Percentiles rank a stretch among this genome's conserved stretches.
These are phyloP conservation scores for Piloderma croceum DNA, from an alignment of 768 basidiomycete species.

Conservation along the genomic window DNA sequence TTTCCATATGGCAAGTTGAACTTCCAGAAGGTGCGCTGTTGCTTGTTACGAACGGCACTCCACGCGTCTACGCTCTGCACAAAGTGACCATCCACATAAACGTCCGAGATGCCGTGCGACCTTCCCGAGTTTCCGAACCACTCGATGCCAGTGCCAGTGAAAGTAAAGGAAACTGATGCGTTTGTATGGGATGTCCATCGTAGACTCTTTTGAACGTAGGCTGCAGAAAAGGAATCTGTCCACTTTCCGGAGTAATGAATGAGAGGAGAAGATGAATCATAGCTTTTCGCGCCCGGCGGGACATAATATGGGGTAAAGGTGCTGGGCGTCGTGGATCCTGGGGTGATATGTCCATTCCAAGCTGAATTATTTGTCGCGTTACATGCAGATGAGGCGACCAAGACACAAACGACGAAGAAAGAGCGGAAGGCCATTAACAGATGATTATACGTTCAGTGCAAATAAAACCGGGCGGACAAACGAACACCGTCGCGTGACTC, in stretches of 20 bases:
- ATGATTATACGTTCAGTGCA: neutral
- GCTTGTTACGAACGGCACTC: conserved; percentile 24
- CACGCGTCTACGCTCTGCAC: conserved; percentile 43
- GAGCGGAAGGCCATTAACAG: neutral
- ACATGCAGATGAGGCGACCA: neutral
- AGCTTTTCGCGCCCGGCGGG: conserved; percentile 64
- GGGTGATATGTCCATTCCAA: conserved; percentile 61
- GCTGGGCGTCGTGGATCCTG: conserved; percentile 39
- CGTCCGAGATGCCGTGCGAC: conserved; percentile 47
- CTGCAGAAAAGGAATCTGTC: conserved; percentile 46
- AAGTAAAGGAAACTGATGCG: conserved; percentile 51
- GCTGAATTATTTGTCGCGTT: conserved; percentile 26
- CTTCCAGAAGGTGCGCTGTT: conserved; percentile 63
- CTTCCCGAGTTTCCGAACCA: conserved; percentile 64
- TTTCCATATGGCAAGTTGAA: conserved; percentile 44
- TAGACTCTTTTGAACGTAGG: conserved; percentile 46
- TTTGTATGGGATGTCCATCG: conserved; percentile 43
- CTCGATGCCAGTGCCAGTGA: conserved; percentile 72
- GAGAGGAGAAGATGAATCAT: conserved; percentile 65
- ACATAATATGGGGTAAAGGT: conserved; percentile 68
- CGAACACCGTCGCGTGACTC: too few species aligned
- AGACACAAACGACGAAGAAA: neutral
- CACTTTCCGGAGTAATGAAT: conserved; percentile 58
- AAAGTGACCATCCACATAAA: conserved; percentile 54
- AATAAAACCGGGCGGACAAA: neutral